Evolutionary conservation across 2,329 filamentous ascomycete species (phyloP), one percentile per base, ranked within the genome.

Genomic region (Thelonectria olida): DNA sequence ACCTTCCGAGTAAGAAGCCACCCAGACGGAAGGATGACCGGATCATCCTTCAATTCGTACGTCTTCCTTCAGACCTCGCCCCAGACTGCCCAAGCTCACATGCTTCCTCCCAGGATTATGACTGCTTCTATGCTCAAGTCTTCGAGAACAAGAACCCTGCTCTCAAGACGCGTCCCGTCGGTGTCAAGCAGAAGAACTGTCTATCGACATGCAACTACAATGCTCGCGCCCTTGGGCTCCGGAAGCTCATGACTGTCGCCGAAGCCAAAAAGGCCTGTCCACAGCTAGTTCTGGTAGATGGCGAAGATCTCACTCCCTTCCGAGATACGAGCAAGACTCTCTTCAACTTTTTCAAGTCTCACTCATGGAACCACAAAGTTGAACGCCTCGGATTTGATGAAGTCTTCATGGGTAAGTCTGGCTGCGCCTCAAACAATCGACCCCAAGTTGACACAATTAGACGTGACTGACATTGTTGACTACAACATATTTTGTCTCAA

Each of bases 71-170:
- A 58, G 25, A 25, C 41, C 56, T 55, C 28, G 25, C 27, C 34
- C 44, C 22, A 41, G 58, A 62, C 54, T 15, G 7, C 45, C 61
- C 52, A 48, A 45, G 47, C 54, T 42, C 62, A 23, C 19, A 27
- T 27, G 55, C 10, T 36, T 63, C 71, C 47, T 65, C 61, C 41
- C 36, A 90, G 88, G 88, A 92, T 76, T 92, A 93, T 75, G 92
- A 95, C 80, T 97, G 92, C 81, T 98, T 98, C 82, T 98, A 98
- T 76, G 94, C 94, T 20, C 92, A 93, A 50, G 93, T 96, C 8
- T 90, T 96, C 68, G 93, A 97, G 78, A 90, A 90, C 66, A 90
- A 91, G 73, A 88, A 91, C 66, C 92, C 93, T 1, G 81, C 84
- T 2, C 81, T 97, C 58, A 92, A 88, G 73, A 82, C 84, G 1